Evolutionary conservation across 164 flowering plant genomes (phyloP).

Genomic region (Vitis cinerea): DNA sequence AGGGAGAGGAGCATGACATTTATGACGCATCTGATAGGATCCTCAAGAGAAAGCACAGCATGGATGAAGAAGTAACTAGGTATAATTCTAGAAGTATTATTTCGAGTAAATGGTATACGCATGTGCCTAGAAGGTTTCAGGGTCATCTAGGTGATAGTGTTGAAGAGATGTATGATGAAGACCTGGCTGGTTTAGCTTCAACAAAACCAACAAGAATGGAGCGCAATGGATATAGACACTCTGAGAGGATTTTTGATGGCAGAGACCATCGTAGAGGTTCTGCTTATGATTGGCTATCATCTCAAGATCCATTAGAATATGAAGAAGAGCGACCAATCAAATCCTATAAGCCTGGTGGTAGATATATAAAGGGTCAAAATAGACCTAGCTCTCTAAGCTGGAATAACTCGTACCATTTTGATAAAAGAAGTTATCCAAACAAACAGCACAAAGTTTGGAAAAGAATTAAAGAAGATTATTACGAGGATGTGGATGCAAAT

Average conservation of each 20-base stretch:
- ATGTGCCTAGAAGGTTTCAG: not conserved
- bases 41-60: constrained; percentile 19
- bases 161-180: constrained; percentile 25
- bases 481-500: constrained; percentile 11
- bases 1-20: constrained; percentile 15
- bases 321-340: constrained; percentile 5
- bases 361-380: constrained; percentile 15
- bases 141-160: constrained; percentile 14
- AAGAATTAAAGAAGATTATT: constrained; percentile 22
- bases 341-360: constrained; percentile 18
- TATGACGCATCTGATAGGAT: constrained; percentile 17
- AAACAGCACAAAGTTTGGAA: constrained; percentile 29
- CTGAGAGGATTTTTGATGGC: constrained; percentile 13
- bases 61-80: constrained; percentile 16
- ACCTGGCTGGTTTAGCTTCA: not conserved
- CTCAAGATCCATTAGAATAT: constrained; percentile 14
- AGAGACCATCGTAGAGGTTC: constrained; percentile 11
- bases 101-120: constrained; percentile 11
- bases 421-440: constrained; percentile 17
- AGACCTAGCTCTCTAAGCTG: constrained; percentile 19
- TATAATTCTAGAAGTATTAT: constrained; percentile 11
- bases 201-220: constrained; percentile 8
- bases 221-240: constrained; percentile 8
- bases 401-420: constrained; percentile 15
- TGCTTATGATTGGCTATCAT: constrained; percentile 15